Evolutionary conservation across 805 yeast species (phyloP).

Genomic region (Saccharomycopsis sp.): DNA sequence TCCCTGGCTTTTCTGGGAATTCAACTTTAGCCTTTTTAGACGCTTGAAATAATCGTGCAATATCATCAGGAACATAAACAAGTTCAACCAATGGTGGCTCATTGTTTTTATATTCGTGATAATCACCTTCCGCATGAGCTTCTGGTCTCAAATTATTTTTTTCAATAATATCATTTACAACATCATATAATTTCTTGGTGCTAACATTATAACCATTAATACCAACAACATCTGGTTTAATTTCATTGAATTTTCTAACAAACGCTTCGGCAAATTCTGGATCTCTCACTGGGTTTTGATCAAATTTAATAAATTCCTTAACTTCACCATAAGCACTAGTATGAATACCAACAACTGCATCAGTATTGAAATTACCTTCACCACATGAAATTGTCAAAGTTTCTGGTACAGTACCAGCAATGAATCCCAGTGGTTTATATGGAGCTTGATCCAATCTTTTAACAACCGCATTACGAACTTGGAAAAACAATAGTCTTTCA

Average conservation of each 20-base stretch:
- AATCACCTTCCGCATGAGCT: slow-evolving; percentile 26
- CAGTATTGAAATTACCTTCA: slow-evolving; percentile 69
- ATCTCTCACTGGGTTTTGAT: slow-evolving; percentile 54
- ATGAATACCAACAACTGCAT: slow-evolving; percentile 79
- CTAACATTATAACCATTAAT: slow-evolving; percentile 81
- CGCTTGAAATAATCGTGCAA: slow-evolving; percentile 81
- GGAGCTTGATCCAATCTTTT: slow-evolving; percentile 89
- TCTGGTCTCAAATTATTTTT: slow-evolving; percentile 40
- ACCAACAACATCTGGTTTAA: slow-evolving; percentile 85
- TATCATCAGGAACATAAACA: slow-evolving; percentile 86
- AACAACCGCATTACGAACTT: slow-evolving; percentile 63
- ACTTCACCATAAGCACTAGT: slow-evolving; percentile 77
- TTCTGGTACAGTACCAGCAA: slow-evolving; percentile 76
- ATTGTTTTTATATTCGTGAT: slow-evolving; percentile 18
- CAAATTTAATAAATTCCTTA: slow-evolving; percentile 70
- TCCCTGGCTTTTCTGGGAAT: slow-evolving; percentile 75
- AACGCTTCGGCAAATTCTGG: slow-evolving; percentile 62
- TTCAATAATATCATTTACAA: slow-evolving; percentile 49
- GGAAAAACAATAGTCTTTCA: slow-evolving; percentile 59
- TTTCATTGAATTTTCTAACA: slow-evolving; percentile 48
- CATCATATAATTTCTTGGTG: slow-evolving; percentile 53
- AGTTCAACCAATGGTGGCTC: slow-evolving; percentile 55
- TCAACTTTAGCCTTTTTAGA: slow-evolving; percentile 71
- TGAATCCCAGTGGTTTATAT: slow-evolving; percentile 70
- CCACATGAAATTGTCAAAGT: slow-evolving; percentile 82